These are phyloP conservation scores for Boletellus deceptivus DNA, from an alignment of 1,284 basidiomycete genomes.

Conservation along the genomic window DNA sequence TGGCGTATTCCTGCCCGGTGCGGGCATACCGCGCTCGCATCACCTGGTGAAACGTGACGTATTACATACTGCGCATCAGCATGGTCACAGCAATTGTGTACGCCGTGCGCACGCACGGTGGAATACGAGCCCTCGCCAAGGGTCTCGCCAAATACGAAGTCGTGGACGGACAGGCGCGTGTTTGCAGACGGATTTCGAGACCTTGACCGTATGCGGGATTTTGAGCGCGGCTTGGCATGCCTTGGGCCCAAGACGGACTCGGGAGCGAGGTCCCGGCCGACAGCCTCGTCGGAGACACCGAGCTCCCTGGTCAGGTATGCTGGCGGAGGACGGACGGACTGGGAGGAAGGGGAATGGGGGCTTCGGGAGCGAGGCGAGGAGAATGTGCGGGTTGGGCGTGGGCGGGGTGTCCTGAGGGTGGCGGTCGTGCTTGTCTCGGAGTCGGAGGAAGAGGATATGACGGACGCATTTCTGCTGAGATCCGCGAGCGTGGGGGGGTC, in stretches of 20 bases:
- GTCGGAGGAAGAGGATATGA: slow-evolving; percentile 67
- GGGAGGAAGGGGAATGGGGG: slow-evolving; percentile 48
- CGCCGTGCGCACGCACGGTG: slow-evolving; percentile 47
- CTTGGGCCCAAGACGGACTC: slow-evolving; percentile 8
- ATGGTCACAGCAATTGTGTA: neutral
- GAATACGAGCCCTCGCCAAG: slow-evolving; percentile 81
- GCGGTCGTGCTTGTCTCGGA: slow-evolving; percentile 51
- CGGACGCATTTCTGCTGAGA: slow-evolving; percentile 72
- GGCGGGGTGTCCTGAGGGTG: slow-evolving; percentile 44
- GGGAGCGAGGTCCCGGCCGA: slow-evolving; percentile 10
- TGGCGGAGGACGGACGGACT: slow-evolving; percentile 46
- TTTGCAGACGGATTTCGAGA: slow-evolving; percentile 50
- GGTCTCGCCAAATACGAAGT: slow-evolving; percentile 69
- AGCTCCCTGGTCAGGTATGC: slow-evolving; percentile 62
- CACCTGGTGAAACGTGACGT: slow-evolving; percentile 44
- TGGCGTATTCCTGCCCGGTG: slow-evolving; percentile 66
- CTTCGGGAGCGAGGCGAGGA: slow-evolving; percentile 62
- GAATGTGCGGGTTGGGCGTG: slow-evolving; percentile 62
- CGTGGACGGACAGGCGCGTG: slow-evolving; percentile 48
- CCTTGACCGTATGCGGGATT: slow-evolving; percentile 39
- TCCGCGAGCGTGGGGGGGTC: slow-evolving; percentile 44
- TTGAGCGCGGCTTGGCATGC: slow-evolving; percentile 25
- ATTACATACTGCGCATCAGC: slow-evolving; percentile 15
- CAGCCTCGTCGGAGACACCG: slow-evolving; percentile 40
- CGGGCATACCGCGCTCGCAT: slow-evolving; percentile 54